phyloP scores from a whole-genome alignment of 192 early-diverging fungal species.

The Entomortierella parvispora region DNA sequence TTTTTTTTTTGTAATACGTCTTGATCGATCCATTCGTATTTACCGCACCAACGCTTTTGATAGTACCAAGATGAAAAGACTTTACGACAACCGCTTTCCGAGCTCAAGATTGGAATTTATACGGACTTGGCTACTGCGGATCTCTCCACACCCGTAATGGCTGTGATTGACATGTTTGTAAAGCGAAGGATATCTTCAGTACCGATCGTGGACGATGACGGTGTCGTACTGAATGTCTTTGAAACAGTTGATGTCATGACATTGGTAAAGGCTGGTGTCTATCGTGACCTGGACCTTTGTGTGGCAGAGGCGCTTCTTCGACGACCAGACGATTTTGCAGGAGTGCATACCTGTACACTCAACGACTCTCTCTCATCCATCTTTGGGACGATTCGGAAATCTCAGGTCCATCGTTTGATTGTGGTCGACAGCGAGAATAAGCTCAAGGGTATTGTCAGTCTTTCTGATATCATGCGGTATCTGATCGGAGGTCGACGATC shows the following conservation, averaged over 20 bases:
- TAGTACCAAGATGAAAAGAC: constrained; percentile 70
- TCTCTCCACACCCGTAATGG: constrained; percentile 84
- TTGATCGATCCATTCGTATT: background rate
- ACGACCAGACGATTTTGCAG: constrained; percentile 91
- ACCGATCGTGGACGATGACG: constrained; percentile 90
- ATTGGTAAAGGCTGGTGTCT: constrained; percentile 73
- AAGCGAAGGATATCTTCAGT: constrained; percentile 90
- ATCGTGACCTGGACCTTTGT: constrained; percentile 84
- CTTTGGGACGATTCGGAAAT: constrained; percentile 88
- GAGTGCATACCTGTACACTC: constrained; percentile 91
- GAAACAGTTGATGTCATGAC: constrained; percentile 95
- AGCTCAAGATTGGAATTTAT: constrained; percentile 91
- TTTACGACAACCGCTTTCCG: constrained; percentile 72
- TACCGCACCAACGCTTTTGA: background rate
- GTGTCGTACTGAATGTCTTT: constrained; percentile 91
- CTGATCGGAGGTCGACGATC: constrained; percentile 50
- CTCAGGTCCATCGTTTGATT: constrained; percentile 90
- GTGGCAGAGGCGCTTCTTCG: constrained; percentile 86
- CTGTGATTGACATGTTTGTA: constrained; percentile 93
- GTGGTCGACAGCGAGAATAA: constrained; percentile 86
- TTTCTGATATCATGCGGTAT: constrained; percentile 84
- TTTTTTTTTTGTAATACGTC: background rate
- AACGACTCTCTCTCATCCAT: constrained; percentile 90
- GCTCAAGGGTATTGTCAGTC: constrained; percentile 83
- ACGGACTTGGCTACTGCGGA: constrained; percentile 82